phyloP scores from a whole-genome alignment of 2,329 filamentous ascomycete species.

The Fusarium agapanthi region DNA sequence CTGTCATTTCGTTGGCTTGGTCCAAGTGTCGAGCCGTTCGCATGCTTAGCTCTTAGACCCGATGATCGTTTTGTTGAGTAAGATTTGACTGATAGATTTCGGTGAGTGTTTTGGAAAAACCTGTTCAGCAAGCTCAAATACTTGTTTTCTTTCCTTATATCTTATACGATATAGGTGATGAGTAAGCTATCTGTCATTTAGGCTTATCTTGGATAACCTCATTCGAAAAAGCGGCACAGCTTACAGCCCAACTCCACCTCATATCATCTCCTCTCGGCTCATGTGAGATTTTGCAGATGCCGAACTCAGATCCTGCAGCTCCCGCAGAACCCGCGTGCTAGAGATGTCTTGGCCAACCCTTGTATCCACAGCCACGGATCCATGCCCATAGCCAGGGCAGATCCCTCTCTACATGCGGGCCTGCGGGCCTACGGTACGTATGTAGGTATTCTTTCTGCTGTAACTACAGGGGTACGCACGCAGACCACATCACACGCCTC shows the following conservation, averaged over 20 bases:
- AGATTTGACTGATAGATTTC: background rate
- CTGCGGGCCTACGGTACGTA: slow-evolving; percentile 9
- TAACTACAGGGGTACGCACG: slow-evolving; percentile 1
- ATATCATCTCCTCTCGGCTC: slow-evolving; percentile 17
- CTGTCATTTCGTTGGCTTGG: slow-evolving; percentile 21
- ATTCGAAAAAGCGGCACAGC: background rate
- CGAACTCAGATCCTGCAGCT: slow-evolving; percentile 33
- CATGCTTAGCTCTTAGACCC: slow-evolving; percentile 9
- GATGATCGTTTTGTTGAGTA: slow-evolving; percentile 18
- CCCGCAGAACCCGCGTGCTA: slow-evolving; percentile 32
- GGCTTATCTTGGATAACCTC: background rate
- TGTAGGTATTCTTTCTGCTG: background rate
- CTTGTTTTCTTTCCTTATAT: background rate
- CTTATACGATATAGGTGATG: background rate
- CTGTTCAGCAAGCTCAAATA: background rate
- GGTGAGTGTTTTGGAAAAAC: background rate
- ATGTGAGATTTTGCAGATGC: slow-evolving; percentile 28
- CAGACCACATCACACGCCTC: slow-evolving; percentile 8
- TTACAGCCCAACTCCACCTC: background rate
- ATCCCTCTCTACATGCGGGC: slow-evolving; percentile 22
- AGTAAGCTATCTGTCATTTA: background rate
- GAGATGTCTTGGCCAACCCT: slow-evolving; percentile 27
- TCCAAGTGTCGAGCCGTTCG: slow-evolving; percentile 18
- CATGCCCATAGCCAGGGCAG: slow-evolving; percentile 2
- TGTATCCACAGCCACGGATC: slow-evolving; percentile 30